Percentiles rank a stretch among this genome's conserved stretches.
phyloP scores from a whole-genome alignment of 2,329 filamentous ascomycete genomes.

The Nothophaeocryptopus gaeumannii region DNA sequence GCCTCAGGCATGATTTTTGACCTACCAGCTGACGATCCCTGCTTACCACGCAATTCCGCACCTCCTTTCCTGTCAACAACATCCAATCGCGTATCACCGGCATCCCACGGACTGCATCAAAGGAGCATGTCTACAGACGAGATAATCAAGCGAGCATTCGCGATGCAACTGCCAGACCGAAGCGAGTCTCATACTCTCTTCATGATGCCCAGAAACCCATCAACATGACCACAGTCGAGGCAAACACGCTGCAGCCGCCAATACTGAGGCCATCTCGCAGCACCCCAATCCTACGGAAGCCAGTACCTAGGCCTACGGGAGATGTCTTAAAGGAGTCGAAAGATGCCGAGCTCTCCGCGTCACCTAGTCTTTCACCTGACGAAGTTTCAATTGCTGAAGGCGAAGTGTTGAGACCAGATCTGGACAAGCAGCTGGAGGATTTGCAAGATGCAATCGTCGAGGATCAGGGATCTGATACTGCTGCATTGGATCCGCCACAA shows the following conservation, averaged over 20 bases:
- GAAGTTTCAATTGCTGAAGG: not conserved
- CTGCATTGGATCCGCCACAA: not conserved
- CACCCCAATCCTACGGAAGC: not conserved
- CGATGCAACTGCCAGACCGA: not conserved
- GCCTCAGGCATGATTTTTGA: too few relatives aligned
- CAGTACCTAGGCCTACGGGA: not conserved
- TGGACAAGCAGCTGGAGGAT: conserved; percentile 7
- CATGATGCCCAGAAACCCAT: not conserved
- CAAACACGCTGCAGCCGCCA: not conserved
- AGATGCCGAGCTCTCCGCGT: conserved; percentile 2
- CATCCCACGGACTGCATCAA: not conserved
- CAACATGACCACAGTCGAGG: too few relatives aligned
- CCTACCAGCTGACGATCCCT: not conserved
- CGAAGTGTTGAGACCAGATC: not conserved
- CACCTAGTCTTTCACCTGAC: not conserved
- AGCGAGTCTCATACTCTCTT: not conserved
- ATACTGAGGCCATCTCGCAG: conserved; percentile 5
- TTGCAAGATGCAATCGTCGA: not conserved
- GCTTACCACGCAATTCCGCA: conserved; percentile 5
- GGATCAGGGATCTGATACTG: not conserved
- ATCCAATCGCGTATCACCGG: not conserved
- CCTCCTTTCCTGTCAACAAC: not conserved
- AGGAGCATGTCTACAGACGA: not conserved
- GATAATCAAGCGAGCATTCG: not conserved
- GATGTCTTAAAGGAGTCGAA: not conserved